A percentile compares a stretch with the other conserved stretches of the same genome.
These are phyloP conservation scores for Pythium periplocum DNA, from an alignment of 352 stramenopile species.

Conservation along the genomic window DNA sequence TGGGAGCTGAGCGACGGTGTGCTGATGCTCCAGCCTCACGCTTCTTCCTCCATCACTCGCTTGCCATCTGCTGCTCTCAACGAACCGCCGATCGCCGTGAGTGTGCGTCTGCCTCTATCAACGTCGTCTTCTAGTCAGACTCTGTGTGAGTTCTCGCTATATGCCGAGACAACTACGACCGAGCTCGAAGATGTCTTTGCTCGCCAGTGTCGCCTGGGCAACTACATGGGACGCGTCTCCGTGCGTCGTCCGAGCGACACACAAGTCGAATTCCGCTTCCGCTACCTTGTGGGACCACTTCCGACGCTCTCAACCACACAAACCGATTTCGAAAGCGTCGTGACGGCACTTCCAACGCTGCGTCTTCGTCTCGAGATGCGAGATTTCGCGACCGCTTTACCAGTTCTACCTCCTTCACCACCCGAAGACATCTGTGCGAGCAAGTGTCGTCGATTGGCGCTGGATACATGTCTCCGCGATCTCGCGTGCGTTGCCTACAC, in stretches of 20 bases:
- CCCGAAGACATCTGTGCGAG: slow-evolving; percentile 9
- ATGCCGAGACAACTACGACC: slow-evolving; percentile 15
- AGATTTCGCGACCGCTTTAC: slow-evolving; percentile 21
- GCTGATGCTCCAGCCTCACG: not conserved
- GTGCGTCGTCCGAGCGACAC: slow-evolving; percentile 14
- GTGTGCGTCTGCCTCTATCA: too few relatives aligned
- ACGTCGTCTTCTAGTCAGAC: not conserved
- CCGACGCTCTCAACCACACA: slow-evolving; percentile 21
- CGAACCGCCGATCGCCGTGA: too few relatives aligned
- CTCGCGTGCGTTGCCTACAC: slow-evolving; percentile 40
- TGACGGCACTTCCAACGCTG: slow-evolving; percentile 19
- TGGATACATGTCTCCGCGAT: slow-evolving; percentile 49
- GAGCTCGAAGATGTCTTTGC: slow-evolving; percentile 27
- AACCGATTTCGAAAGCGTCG: not conserved
- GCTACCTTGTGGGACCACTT: slow-evolving; percentile 42
- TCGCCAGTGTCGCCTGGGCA: slow-evolving; percentile 34
- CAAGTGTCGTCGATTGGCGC: slow-evolving; percentile 26
- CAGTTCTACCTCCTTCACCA: slow-evolving; percentile 6
- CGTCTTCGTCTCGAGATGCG: slow-evolving; percentile 28
- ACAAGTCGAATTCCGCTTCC: slow-evolving; percentile 34
- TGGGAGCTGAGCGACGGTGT: slow-evolving; percentile 36
- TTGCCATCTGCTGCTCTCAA: too few relatives aligned
- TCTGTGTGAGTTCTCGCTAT: slow-evolving; percentile 39
- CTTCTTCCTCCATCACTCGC: not conserved
- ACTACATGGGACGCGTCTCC: slow-evolving; percentile 36